Evolutionary conservation across 1,284 basidiomycete genomes (phyloP).

Genomic region (Schizophyllum commune): DNA sequence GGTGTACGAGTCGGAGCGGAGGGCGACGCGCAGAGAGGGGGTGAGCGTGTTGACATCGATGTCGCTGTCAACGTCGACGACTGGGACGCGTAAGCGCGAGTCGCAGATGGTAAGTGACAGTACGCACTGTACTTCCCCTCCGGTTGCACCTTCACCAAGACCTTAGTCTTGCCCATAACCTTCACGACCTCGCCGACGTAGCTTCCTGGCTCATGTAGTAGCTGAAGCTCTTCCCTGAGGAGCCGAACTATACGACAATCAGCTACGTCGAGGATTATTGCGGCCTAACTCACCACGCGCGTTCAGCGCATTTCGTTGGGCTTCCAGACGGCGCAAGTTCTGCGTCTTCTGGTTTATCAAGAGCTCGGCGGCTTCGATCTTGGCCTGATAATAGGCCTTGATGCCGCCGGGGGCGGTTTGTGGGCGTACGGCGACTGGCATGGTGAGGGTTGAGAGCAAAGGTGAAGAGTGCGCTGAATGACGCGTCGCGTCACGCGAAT

Average conservation of each 20-base stretch:
- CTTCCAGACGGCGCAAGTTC: slow-evolving; percentile 91
- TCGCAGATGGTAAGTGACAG: not conserved
- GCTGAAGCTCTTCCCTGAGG: slow-evolving; percentile 88
- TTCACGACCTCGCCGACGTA: slow-evolving; percentile 99
- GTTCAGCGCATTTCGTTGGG: slow-evolving; percentile 94
- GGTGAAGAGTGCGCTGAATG: not conserved
- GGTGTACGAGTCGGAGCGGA: slow-evolving; percentile 93
- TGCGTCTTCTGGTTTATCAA: slow-evolving; percentile 95
- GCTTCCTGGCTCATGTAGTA: slow-evolving; percentile 93
- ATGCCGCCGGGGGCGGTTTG: slow-evolving; percentile 53
- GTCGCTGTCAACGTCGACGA: slow-evolving; percentile 89
- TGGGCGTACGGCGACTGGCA: slow-evolving; percentile 44
- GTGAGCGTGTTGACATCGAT: slow-evolving; percentile 81
- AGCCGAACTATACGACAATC: slow-evolving; percentile 54
- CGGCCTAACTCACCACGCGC: slow-evolving; percentile 66
- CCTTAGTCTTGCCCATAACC: slow-evolving; percentile 99
- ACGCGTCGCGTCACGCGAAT: slow-evolving; percentile 11
- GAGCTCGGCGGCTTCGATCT: slow-evolving; percentile 90
- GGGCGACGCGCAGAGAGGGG: slow-evolving; percentile 86
- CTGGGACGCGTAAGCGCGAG: slow-evolving; percentile 32
- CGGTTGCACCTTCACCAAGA: slow-evolving; percentile 96
- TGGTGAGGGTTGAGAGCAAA: slow-evolving; percentile 18
- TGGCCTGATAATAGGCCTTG: slow-evolving; percentile 91
- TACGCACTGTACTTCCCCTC: slow-evolving; percentile 94
- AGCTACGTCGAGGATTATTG: not conserved